Conservation (phyloP, 2,329 filamentous ascomycete species). For the Leptosphaerulina australis region DNA sequence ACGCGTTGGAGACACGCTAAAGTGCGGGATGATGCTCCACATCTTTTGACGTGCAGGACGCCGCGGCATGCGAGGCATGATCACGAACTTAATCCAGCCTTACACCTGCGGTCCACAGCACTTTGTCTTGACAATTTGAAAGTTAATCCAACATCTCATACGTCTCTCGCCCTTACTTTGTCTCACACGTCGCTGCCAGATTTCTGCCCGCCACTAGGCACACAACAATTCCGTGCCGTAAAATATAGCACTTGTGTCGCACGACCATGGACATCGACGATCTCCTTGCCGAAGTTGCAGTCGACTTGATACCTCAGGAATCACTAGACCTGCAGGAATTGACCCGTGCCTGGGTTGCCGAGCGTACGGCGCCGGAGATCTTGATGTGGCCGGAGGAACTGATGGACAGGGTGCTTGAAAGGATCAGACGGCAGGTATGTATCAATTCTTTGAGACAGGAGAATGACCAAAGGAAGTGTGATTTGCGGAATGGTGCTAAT, state of each 20-base stretch:
- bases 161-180: background rate
- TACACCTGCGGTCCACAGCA: constrained; percentile 1
- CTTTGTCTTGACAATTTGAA: background rate
- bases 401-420: constrained; percentile 80
- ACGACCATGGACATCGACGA: constrained; percentile 56
- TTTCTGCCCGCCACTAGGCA: background rate
- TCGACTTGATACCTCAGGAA: constrained; percentile 57
- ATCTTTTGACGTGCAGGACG: constrained; percentile 9
- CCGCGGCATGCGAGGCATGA: constrained; percentile 12
- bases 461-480: background rate
- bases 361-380: constrained; percentile 88
- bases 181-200: background rate
- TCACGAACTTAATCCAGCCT: constrained; percentile 4
- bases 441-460: background rate
- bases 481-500: constrained; percentile 21
- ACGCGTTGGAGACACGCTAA: constrained; percentile 16
- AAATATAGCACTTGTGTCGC: background rate
- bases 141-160: constrained; percentile 1
- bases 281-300: constrained; percentile 58
- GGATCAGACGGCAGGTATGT: constrained; percentile 48
- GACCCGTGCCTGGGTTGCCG: constrained; percentile 91
- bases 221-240: background rate
- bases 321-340: constrained; percentile 83
- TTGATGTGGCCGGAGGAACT: constrained; percentile 76
- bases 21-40: constrained; percentile 6